phyloP scores from a whole-genome alignment of 345 rosid species.

The Capsella bursapastoris region DNA sequence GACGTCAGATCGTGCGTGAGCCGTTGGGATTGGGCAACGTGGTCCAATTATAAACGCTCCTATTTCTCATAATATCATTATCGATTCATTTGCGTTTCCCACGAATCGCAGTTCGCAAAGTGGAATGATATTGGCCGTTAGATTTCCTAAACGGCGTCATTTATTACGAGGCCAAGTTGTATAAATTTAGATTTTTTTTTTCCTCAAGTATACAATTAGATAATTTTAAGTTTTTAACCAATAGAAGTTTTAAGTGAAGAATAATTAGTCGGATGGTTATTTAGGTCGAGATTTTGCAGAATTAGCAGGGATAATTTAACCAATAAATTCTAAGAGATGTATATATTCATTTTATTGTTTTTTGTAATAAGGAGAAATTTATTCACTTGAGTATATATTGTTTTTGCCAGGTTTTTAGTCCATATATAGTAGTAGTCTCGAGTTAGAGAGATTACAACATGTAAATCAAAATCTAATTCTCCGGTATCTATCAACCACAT shows the following conservation, averaged over 20 bases:
- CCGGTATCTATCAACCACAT: not conserved
- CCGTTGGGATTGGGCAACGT: slow-evolving; percentile 53
- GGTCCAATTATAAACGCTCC: slow-evolving; percentile 52
- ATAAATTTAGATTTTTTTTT: too few relatives aligned
- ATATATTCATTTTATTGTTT: too few relatives aligned
- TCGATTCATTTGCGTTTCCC: slow-evolving; percentile 26
- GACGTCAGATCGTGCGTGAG: slow-evolving; percentile 42
- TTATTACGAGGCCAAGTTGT: not conserved
- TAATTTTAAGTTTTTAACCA: too few relatives aligned
- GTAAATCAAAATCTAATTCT: not conserved
- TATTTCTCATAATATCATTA: slow-evolving; percentile 37
- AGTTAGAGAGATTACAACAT: not conserved
- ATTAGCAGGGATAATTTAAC: too few relatives aligned
- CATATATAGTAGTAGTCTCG: too few relatives aligned
- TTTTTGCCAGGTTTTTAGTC: not conserved
- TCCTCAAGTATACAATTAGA: too few relatives aligned
- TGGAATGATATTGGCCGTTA: slow-evolving; percentile 52
- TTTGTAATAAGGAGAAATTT: too few relatives aligned
- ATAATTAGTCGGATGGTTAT: not conserved
- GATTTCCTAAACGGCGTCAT: slow-evolving; percentile 38
- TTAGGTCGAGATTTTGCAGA: not conserved
- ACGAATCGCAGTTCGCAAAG: slow-evolving; percentile 49
- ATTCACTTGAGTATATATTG: not conserved
- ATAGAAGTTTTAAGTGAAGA: not conserved
- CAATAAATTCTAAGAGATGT: too few relatives aligned